Conservation (phyloP, 352 stramenopile genomes). For the Pythium aristosporum region DNA sequence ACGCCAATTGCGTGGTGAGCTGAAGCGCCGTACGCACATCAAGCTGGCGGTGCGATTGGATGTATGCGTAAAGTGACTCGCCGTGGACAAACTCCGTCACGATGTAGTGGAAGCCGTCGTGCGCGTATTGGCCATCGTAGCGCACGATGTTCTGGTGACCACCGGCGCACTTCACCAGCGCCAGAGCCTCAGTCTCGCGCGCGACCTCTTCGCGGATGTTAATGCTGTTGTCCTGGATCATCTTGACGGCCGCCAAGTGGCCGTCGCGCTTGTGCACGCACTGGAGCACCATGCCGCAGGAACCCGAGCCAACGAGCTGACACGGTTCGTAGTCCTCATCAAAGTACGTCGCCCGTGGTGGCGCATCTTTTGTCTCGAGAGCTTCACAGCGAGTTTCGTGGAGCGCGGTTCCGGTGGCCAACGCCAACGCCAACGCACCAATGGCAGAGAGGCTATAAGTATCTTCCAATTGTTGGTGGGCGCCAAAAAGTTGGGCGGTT, state of each 20-base stretch:
- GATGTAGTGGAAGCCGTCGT: conserved; percentile 83
- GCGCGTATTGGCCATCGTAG: conserved; percentile 61
- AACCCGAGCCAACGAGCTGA: conserved; percentile 57
- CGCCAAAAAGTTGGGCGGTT: not conserved
- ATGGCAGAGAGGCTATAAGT: not conserved
- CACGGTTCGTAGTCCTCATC: conserved; percentile 67
- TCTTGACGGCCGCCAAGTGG: conserved; percentile 70
- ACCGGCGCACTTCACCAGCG: conserved; percentile 47
- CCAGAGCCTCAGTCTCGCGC: conserved; percentile 58
- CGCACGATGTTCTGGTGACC: conserved; percentile 65
- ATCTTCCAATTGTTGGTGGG: conserved; percentile 1
- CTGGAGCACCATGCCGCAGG: conserved; percentile 85
- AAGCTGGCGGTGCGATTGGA: conserved; percentile 53
- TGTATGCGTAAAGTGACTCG: conserved; percentile 66
- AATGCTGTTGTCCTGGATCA: conserved; percentile 56
- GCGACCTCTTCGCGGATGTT: conserved; percentile 55
- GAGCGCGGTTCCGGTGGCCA: not conserved
- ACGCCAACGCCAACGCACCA: not conserved
- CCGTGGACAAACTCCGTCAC: conserved; percentile 75
- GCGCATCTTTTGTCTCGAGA: not conserved
- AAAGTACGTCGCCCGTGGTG: conserved; percentile 30
- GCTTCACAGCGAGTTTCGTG: conserved; percentile 3
- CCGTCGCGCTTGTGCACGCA: conserved; percentile 68
- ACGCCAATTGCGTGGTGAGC: conserved; percentile 60
- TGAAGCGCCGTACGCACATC: conserved; percentile 44